phyloP scores from a whole-genome alignment of 2,329 filamentous ascomycete genomes.

The Dactylellina drechsleri region DNA sequence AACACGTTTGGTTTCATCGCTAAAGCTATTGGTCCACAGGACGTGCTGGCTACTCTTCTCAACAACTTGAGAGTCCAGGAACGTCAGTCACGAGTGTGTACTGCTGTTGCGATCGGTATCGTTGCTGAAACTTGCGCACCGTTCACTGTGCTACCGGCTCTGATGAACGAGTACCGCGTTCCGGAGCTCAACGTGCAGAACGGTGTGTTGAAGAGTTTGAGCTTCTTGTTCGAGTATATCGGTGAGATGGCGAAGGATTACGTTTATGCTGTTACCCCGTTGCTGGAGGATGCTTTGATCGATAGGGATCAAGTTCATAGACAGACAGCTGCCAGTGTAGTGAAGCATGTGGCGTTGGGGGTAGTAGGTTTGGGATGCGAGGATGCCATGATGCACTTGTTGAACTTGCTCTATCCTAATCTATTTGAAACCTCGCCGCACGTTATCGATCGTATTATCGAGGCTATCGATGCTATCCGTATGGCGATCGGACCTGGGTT shows the following conservation, averaged over 20 bases:
- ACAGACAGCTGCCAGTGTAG: slow-evolving; percentile 93
- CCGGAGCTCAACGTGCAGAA: slow-evolving; percentile 99
- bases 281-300: slow-evolving; percentile 95
- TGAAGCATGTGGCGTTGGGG: slow-evolving; percentile 96
- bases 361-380: slow-evolving; percentile 98
- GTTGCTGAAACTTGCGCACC: slow-evolving; percentile 98
- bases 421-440: slow-evolving; percentile 97
- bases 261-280: slow-evolving; percentile 94
- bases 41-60: slow-evolving; percentile 91
- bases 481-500: slow-evolving; percentile 91
- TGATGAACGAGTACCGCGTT: slow-evolving; percentile 99
- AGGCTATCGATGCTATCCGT: slow-evolving; percentile 94
- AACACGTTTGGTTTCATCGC: slow-evolving; percentile 99
- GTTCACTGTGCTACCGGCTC: slow-evolving; percentile 95
- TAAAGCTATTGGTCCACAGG: slow-evolving; percentile 97
- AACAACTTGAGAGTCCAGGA: slow-evolving; percentile 98
- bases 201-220: slow-evolving; percentile 94
- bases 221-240: slow-evolving; percentile 98
- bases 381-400: slow-evolving; percentile 96
- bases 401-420: slow-evolving; percentile 96
- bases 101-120: slow-evolving; percentile 96
- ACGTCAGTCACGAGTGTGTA: slow-evolving; percentile 97
- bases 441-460: slow-evolving; percentile 97
- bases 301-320: slow-evolving; percentile 98
- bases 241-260: slow-evolving; percentile 99